Conservation (phyloP, 1,139 yeast genomes). For the Candida glucosophila region DNA sequence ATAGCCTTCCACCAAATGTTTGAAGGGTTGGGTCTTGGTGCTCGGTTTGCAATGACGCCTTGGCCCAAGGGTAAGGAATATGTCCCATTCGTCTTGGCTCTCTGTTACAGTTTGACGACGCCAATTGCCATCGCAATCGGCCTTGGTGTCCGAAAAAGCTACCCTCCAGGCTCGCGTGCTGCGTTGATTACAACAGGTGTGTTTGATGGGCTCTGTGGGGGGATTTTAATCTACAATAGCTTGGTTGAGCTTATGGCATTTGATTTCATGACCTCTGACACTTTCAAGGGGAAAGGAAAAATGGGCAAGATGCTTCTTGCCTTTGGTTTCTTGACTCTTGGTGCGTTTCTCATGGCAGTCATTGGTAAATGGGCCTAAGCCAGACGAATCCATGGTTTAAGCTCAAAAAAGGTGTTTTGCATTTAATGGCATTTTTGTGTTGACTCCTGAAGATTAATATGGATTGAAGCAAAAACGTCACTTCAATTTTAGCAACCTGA, state of each 20-base stretch:
- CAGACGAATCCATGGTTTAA: no score
- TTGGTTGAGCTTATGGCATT: conserved; percentile 83
- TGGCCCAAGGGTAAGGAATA: conserved; percentile 46
- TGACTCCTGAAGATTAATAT: no score
- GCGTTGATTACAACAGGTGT: conserved; percentile 69
- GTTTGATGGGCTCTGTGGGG: conserved; percentile 78
- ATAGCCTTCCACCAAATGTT: conserved; percentile 85
- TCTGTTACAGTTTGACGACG: conserved; percentile 63
- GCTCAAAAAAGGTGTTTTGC: no score
- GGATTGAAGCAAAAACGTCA: no score
- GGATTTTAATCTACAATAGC: conserved; percentile 79
- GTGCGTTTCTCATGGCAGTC: conserved; percentile 80
- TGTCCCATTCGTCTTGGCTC: conserved; percentile 54
- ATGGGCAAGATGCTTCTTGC: conserved; percentile 31
- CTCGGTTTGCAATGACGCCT: conserved; percentile 66
- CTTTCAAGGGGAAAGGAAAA: conserved; percentile 45
- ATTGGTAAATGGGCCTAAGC: conserved; percentile 85
- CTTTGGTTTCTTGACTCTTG: conserved; percentile 44
- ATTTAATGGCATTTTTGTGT: no score
- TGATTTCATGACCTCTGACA: conserved; percentile 68
- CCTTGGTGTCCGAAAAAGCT: conserved; percentile 65
- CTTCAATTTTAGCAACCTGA: no score
- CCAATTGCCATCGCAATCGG: conserved; percentile 86
- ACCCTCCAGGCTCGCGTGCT: conserved; percentile 50
- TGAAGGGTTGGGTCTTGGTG: conserved; percentile 89